Evolutionary conservation across 1,139 yeast genomes (phyloP), one percentile per base, ranked within the genome.

Genomic region (Wickerhamomyces sp.): DNA sequence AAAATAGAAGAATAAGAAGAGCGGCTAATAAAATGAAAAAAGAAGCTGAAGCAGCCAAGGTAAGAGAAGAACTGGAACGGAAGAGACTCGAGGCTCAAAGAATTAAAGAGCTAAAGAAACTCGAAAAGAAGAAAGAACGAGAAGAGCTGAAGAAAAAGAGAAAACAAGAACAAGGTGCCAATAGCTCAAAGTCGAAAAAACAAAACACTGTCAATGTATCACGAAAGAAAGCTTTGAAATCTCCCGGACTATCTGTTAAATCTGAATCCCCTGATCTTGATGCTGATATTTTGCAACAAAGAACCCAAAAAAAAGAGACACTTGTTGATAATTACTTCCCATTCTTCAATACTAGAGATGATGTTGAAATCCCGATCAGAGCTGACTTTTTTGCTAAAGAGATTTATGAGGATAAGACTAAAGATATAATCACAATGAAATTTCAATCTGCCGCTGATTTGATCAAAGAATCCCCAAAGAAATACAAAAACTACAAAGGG

Each of bases 241-340:
- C 31, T 3, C 31, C 10, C 6, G 31, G 4, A 6, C 11, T 6
- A 11, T 29, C 31, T 6, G 36, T 33, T 13, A 31, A 32, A 35
- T 36, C 39, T 7, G 15, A 37, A 31, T 15, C 43, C 10, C 39
- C 39, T 13, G 31, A 34, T 15, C 43, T 38, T 1, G 44, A 44
- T 1, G 43, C 53, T 2, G 47, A 47, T 9, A 44, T 51, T 4
- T 49, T 62, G n/a, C 50, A 51, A 14, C 40, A 43, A 27, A 43
- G 55, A 40, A 47, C 51, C 1, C 30, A 42, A 7, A 48, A 48
- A 36, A 29, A 46, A 38, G 37, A 48, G 6, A 23, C 14, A 26
- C 41, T 51, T 15, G 52, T 55, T 13, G 57, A 56, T 47, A 58
- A 57, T 6, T 58, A 57, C 38, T 36, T 42, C 10, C 60, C 61